These are phyloP conservation scores for Spathaspora passalidarum DNA, from an alignment of 805 yeast genomes.

Conservation along the genomic window DNA sequence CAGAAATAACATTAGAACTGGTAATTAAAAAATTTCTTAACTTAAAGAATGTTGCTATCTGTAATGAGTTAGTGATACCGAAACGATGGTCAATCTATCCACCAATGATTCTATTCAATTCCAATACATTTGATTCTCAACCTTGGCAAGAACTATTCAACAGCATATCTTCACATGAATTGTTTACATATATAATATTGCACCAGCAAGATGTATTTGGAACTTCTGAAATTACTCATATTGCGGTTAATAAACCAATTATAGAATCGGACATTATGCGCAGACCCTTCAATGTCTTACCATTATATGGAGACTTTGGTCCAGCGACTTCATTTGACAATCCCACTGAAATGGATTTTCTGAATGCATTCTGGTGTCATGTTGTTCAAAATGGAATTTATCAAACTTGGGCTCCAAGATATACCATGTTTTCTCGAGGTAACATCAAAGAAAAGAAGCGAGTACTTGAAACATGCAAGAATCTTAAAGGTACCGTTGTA, in stretches of 20 bases:
- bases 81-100: constrained; percentile 61
- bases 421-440: constrained; percentile 87
- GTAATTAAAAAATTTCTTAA: background rate
- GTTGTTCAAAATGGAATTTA: constrained; percentile 67
- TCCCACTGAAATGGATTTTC: constrained; percentile 45
- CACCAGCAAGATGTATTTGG: constrained; percentile 9
- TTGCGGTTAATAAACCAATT: constrained; percentile 74
- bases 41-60: background rate
- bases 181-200: constrained; percentile 8
- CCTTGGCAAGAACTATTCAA: constrained; percentile 25
- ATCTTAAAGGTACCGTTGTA: constrained; percentile 41
- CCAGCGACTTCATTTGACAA: constrained; percentile 26
- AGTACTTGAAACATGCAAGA: constrained; percentile 42
- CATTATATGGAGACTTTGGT: constrained; percentile 68
- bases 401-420: constrained; percentile 82
- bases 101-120: constrained; percentile 60
- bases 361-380: constrained; percentile 67
- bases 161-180: background rate
- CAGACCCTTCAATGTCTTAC: constrained; percentile 58
- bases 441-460: constrained; percentile 79
- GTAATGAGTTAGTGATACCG: constrained; percentile 29
- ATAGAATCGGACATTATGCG: constrained; percentile 53
- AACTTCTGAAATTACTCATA: constrained; percentile 42
- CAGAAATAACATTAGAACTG: constrained; percentile 1
- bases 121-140: constrained; percentile 42